Percentiles rank a stretch among this genome's conserved stretches.
Conservation (phyloP, 306 rosid genomes). For the Coriaria nepalensis region DNA sequence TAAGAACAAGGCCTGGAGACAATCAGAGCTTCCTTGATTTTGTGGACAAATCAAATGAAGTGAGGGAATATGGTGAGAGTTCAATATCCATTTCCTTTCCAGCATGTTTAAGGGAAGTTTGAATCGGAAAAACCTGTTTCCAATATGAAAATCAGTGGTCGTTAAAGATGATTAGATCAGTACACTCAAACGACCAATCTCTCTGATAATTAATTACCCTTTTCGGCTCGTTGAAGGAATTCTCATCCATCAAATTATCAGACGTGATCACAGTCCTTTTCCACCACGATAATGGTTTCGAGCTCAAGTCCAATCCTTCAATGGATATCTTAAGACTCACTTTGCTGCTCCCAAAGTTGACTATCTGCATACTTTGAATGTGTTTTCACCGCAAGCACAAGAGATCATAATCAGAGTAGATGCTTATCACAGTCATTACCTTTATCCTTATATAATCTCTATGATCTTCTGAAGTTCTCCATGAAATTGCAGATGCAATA, state of each 20-base stretch:
- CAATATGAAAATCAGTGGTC: too few species aligned
- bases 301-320: slow-evolving; percentile 34
- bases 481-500: slow-evolving; percentile 55
- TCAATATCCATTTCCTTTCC: slow-evolving; percentile 33
- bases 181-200: too few species aligned
- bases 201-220: slow-evolving; percentile 52
- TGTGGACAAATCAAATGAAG: slow-evolving; percentile 53
- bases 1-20: too few species aligned
- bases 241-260: slow-evolving; percentile 60
- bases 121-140: slow-evolving; percentile 47
- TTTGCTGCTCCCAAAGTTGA: slow-evolving; percentile 47
- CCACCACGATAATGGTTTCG: slow-evolving; percentile 32
- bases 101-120: slow-evolving; percentile 25
- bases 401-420: background rate
- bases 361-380: slow-evolving; percentile 35
- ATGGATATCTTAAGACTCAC: slow-evolving; percentile 44
- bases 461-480: slow-evolving; percentile 21
- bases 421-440: slow-evolving; percentile 19
- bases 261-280: slow-evolving; percentile 56
- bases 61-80: slow-evolving; percentile 46
- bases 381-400: background rate
- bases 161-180: too few species aligned
- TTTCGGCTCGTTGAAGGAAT: slow-evolving; percentile 55
- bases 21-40: slow-evolving; percentile 31
- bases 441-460: slow-evolving; percentile 40